Conservation (phyloP, 2,329 filamentous ascomycete species). For the Tolypocladium guangdongense region DNA sequence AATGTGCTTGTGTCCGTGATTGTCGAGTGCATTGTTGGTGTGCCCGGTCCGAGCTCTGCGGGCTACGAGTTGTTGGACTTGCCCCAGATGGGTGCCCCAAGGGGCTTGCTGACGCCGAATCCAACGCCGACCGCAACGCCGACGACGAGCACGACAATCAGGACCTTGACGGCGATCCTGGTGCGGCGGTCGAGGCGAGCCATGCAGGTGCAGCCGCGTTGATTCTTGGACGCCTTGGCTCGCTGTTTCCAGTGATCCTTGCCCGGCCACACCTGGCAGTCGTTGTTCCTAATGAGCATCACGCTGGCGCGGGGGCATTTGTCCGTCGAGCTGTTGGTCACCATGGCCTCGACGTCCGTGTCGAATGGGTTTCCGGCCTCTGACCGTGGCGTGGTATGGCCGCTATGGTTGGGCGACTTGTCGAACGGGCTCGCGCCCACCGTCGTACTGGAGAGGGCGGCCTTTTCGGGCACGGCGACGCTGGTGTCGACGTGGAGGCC, state of each 20-base stretch:
- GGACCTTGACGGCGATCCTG: constrained; percentile 42
- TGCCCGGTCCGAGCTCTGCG: not conserved
- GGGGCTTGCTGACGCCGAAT: constrained; percentile 49
- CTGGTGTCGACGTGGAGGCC: constrained; percentile 9
- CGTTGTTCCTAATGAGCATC: constrained; percentile 23
- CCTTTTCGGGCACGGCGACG: constrained; percentile 16
- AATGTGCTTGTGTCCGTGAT: not conserved
- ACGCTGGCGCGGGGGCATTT: constrained; percentile 17
- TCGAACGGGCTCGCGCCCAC: constrained; percentile 10
- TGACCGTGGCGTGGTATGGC: constrained; percentile 33
- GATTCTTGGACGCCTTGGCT: constrained; percentile 44
- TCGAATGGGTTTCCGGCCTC: constrained; percentile 41
- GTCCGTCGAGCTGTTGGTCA: constrained; percentile 24
- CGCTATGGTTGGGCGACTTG: constrained; percentile 19
- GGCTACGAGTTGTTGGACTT: not conserved
- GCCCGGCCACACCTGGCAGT: constrained; percentile 49
- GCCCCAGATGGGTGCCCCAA: constrained; percentile 48
- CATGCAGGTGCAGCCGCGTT: constrained; percentile 41
- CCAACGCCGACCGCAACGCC: constrained; percentile 45
- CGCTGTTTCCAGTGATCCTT: constrained; percentile 49
- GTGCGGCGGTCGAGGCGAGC: constrained; percentile 42
- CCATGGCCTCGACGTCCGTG: constrained; percentile 44
- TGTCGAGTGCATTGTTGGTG: not conserved
- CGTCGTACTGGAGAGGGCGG: constrained; percentile 14
- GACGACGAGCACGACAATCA: constrained; percentile 39